phyloP scores from a whole-genome alignment of 768 basidiomycete genomes.

The Rhizopogon sp. region DNA sequence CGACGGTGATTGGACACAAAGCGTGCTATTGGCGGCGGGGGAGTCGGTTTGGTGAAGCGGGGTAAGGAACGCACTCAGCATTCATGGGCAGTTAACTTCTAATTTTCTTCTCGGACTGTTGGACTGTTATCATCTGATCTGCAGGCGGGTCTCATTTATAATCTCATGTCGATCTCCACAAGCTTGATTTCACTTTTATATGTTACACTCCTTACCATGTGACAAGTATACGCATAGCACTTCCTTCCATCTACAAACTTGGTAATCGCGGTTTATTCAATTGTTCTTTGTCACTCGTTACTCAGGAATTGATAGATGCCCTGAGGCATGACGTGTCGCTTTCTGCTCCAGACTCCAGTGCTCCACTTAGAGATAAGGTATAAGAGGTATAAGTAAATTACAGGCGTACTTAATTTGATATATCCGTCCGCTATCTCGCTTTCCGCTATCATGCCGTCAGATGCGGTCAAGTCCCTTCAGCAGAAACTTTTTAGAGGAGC shows the following conservation, averaged over 20 bases:
- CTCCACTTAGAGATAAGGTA: background rate
- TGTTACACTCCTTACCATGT: background rate
- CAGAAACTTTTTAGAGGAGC: slow-evolving; percentile 62
- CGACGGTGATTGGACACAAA: slow-evolving; percentile 68
- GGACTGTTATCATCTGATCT: slow-evolving; percentile 17
- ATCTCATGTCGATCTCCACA: slow-evolving; percentile 8
- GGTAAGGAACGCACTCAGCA: background rate
- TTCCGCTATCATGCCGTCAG: slow-evolving; percentile 34
- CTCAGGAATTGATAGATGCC: too few species aligned
- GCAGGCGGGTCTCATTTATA: slow-evolving; percentile 23
- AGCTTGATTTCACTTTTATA: slow-evolving; percentile 4
- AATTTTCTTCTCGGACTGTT: slow-evolving; percentile 13
- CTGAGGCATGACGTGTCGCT: too few species aligned
- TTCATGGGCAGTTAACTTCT: slow-evolving; percentile 3
- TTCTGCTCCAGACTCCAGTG: too few species aligned
- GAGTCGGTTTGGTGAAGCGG: slow-evolving; percentile 30
- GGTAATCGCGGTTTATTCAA: background rate
- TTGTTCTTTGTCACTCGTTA: too few species aligned
- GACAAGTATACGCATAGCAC: too few species aligned
- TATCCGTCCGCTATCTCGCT: slow-evolving; percentile 2
- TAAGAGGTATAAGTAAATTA: slow-evolving; percentile 6
- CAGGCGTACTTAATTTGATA: background rate
- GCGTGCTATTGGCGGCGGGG: slow-evolving; percentile 69
- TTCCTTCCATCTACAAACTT: background rate
- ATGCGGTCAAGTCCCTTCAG: slow-evolving; percentile 59